These are phyloP conservation scores for Plasmodium knowlesi DNA, from an alignment of 169 alveolate species.

Conservation along the genomic window DNA sequence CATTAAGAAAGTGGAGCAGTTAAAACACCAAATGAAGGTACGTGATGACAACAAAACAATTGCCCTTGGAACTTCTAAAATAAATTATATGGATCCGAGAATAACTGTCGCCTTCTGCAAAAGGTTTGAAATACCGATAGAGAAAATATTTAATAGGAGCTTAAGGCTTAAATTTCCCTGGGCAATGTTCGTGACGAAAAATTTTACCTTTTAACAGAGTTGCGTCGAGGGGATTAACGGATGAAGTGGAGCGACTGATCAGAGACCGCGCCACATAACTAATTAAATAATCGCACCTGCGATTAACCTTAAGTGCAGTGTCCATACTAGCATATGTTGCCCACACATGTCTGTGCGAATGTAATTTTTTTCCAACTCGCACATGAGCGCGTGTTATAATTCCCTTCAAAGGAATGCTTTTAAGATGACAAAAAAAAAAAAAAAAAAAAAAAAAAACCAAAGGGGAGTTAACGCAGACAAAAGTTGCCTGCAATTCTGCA, in stretches of 20 bases:
- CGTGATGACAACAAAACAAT: conserved; percentile 97
- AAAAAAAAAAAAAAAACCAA: conserved; percentile 3
- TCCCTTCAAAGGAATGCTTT: conserved; percentile 8
- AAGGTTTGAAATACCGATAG: conserved; percentile 96
- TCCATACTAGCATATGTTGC: background rate
- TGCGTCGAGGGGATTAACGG: background rate
- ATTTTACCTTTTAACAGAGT: conserved; percentile 88
- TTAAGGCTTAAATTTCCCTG: conserved; percentile 96
- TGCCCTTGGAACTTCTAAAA: conserved; percentile 99
- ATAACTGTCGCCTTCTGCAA: conserved; percentile 98
- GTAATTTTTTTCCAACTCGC: background rate
- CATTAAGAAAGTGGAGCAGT: conserved; percentile 72
- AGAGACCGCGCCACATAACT: background rate
- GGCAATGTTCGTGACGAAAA: conserved; percentile 98
- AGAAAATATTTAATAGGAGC: conserved; percentile 94
- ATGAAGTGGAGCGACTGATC: background rate
- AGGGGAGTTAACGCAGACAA: background rate
- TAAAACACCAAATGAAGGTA: conserved; percentile 87
- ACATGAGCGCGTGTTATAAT: background rate
- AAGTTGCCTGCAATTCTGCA: background rate
- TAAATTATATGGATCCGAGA: conserved; percentile 99
- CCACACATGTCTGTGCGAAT: conserved; percentile 6
- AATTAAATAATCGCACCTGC: background rate
- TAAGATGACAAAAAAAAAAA: conserved; percentile 22
- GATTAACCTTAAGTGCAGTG: background rate